Percentiles rank a stretch among this genome's conserved stretches.
Evolutionary conservation across 2,329 filamentous ascomycete species (phyloP).

Genomic region (Talaromyces sp.): DNA sequence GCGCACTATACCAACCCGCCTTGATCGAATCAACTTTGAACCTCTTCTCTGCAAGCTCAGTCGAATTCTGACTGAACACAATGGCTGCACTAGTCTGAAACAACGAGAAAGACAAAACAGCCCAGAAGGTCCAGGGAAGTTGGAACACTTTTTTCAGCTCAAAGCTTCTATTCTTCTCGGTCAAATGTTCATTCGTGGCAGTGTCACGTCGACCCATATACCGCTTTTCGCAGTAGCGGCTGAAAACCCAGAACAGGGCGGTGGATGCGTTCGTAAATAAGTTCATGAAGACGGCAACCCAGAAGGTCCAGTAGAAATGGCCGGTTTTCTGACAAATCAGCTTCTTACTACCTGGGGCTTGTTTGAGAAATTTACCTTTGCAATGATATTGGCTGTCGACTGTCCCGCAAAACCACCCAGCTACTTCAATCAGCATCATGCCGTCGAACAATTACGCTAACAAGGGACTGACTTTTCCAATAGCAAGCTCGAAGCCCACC

Average conservation of each 20-base stretch:
- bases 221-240: conserved; percentile 47
- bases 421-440: conserved; percentile 11
- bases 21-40: conserved; percentile 55
- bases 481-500: conserved; percentile 57
- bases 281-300: conserved; percentile 64
- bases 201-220: conserved; percentile 51
- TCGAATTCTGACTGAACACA: conserved; percentile 58
- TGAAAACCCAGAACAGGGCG: conserved; percentile 55
- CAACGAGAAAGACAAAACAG: conserved; percentile 53
- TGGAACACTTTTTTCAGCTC: conserved; percentile 55
- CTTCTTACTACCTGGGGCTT: too few species aligned
- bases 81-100: conserved; percentile 57
- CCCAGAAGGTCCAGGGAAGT: conserved; percentile 61
- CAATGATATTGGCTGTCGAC: conserved; percentile 58
- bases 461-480: conserved; percentile 48
- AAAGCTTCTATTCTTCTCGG: conserved; percentile 58
- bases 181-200: conserved; percentile 59
- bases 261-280: conserved; percentile 60
- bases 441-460: neutral
- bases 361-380: conserved; percentile 33
- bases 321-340: conserved; percentile 46
- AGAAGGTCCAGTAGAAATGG: conserved; percentile 61
- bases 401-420: conserved; percentile 61
- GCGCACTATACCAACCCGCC: conserved; percentile 60
- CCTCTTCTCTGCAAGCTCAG: conserved; percentile 59